These are phyloP conservation scores for Cutaneotrichosporon sp. DNA, from an alignment of 1,284 basidiomycete genomes.

Conservation along the genomic window DNA sequence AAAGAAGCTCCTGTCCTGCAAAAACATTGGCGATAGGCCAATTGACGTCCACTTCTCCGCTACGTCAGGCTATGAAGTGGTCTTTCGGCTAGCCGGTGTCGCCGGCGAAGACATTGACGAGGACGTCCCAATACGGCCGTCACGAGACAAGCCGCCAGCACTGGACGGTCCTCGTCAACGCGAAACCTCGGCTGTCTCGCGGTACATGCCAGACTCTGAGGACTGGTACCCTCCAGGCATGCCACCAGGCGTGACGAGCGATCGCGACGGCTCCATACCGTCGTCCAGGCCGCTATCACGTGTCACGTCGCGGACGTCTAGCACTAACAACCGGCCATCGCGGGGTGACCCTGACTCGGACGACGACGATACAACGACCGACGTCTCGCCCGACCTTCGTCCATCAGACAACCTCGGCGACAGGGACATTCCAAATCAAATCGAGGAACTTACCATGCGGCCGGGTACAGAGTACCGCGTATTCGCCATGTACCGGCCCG, in stretches of 20 bases:
- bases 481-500: constrained; percentile 50
- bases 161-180: constrained; percentile 12
- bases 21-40: constrained; percentile 49
- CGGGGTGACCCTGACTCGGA: constrained; percentile 29
- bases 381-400: not conserved
- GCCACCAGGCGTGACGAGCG: not conserved
- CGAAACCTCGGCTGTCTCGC: constrained; percentile 1
- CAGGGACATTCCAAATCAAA: constrained; percentile 42
- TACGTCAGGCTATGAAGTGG: constrained; percentile 48
- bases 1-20: constrained; percentile 49
- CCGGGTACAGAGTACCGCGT: constrained; percentile 53
- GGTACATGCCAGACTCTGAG: constrained; percentile 4
- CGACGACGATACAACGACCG: constrained; percentile 25
- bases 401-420: constrained; percentile 19
- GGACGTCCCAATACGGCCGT: constrained; percentile 25
- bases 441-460: constrained; percentile 52
- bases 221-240: constrained; percentile 1
- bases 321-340: constrained; percentile 24
- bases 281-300: constrained; percentile 39
- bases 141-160: constrained; percentile 16
- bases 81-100: constrained; percentile 50
- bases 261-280: constrained; percentile 29
- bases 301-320: constrained; percentile 33
- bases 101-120: constrained; percentile 45
- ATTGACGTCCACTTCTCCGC: constrained; percentile 50